These are phyloP conservation scores for Themeda triandra DNA, from an alignment of 176 grass and related monocot species.

Conservation along the genomic window DNA sequence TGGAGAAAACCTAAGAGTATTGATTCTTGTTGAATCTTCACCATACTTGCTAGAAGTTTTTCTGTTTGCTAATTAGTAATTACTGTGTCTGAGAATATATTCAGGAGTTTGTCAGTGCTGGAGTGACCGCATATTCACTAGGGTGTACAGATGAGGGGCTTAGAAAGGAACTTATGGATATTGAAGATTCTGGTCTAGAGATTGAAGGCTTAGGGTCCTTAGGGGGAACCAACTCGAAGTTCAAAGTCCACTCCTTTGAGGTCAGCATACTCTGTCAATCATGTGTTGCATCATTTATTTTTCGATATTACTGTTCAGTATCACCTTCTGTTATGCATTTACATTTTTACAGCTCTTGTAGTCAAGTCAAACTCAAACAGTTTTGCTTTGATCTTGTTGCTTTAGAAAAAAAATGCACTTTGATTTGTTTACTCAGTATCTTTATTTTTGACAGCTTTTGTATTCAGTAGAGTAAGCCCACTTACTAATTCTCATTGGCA, in stretches of 20 bases:
- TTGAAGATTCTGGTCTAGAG: constrained; percentile 70
- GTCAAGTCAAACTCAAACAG: not conserved
- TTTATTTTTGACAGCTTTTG: constrained; percentile 3
- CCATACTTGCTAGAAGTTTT: not conserved
- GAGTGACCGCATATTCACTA: constrained; percentile 87
- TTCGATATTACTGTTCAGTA: not conserved
- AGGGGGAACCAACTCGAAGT: constrained; percentile 61
- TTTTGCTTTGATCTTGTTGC: constrained; percentile 1
- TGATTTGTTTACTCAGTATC: not conserved
- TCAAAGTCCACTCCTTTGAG: constrained; percentile 70
- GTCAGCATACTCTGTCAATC: constrained; percentile 22
- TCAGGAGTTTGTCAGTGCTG: constrained; percentile 85
- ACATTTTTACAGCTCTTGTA: constrained; percentile 5
- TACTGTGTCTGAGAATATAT: constrained; percentile 17
- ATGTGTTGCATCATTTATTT: not conserved
- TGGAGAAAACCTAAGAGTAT: constrained; percentile 82
- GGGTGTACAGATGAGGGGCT: constrained; percentile 93
- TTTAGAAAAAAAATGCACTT: not conserved
- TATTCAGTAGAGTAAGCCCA: constrained; percentile 4
- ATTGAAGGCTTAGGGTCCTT: constrained; percentile 66
- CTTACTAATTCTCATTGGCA: constrained; percentile 20
- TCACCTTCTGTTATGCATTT: not conserved
- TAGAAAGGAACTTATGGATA: constrained; percentile 78
- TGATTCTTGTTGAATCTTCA: constrained; percentile 21
- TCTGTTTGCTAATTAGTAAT: not conserved